These are phyloP conservation scores for Penicillium bovifimosum DNA, from an alignment of 495 filamentous ascomycete genomes.

Conservation along the genomic window DNA sequence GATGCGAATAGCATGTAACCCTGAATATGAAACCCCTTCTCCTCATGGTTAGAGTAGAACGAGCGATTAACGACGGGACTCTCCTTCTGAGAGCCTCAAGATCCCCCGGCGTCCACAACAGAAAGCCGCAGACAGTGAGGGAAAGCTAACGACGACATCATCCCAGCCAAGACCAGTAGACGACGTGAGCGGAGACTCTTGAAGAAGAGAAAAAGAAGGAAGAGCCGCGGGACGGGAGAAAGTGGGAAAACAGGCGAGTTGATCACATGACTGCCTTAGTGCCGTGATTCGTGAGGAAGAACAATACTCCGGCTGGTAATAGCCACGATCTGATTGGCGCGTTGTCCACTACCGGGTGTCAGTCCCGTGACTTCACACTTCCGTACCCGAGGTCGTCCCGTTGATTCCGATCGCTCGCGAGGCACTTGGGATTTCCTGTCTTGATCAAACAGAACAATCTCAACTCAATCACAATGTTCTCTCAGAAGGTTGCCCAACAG, in stretches of 20 bases:
- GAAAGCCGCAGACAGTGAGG: conserved; percentile 47
- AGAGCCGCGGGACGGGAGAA: conserved; percentile 1
- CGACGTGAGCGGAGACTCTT: conserved; percentile 46
- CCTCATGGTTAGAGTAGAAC: conserved; percentile 45
- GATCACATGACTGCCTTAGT: conserved; percentile 8
- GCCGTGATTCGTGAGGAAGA: conserved; percentile 24
- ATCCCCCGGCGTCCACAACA: conserved; percentile 41
- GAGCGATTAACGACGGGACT: conserved; percentile 56
- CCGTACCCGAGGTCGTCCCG: conserved; percentile 44
- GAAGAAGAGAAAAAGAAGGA: conserved; percentile 24
- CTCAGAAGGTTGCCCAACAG: conserved; percentile 60
- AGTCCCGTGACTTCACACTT: conserved; percentile 30
- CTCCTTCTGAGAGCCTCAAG: conserved; percentile 42
- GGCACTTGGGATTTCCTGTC: conserved; percentile 7
- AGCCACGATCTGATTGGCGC: conserved; percentile 31
- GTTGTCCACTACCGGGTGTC: not conserved
- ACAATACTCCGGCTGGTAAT: conserved; percentile 38
- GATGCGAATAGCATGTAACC: conserved; percentile 34
- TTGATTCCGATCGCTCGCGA: conserved; percentile 30
- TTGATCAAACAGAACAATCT: conserved; percentile 15
- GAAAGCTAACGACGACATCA: conserved; percentile 38
- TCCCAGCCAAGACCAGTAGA: conserved; percentile 30
- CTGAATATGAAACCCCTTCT: conserved; percentile 50
- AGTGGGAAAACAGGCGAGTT: conserved; percentile 18
- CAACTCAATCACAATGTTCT: conserved; percentile 50